Evolutionary conservation across 2,329 filamentous ascomycete genomes (phyloP), one percentile per base, ranked within the genome.

Genomic region (Cytospora piceae): DNA sequence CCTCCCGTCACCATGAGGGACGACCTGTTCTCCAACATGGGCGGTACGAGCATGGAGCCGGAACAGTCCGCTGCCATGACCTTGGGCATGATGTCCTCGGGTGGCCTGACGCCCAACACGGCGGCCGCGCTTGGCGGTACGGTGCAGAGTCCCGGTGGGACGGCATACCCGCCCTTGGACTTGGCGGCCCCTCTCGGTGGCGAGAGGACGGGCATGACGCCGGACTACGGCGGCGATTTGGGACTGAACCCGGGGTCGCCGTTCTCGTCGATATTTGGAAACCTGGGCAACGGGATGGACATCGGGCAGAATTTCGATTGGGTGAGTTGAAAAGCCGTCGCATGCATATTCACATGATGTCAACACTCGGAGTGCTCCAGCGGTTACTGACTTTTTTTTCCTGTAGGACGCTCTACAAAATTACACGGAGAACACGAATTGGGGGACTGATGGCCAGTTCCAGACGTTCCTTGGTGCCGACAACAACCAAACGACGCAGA

Each of bases 271-370:
- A 83, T 87, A 81, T 83, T 86, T 68, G 80, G 78, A 22, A 82
- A 77, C 58, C 71, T 83, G 63, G 77, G 77, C 22, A 73, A 70
- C 42, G 75, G 72, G 67, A 78, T 82, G 72, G 82, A 84, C 46
- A 76, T 86, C 58, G 77, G 79, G 39, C 74, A 78, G 53, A 85
- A 82, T 58, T 85, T 87, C 72, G 84, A 87, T 74, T 87, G 85
- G 85, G 85, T 87, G 79, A 74, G 83, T 14, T 22, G 22, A 6
- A 31, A 31, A 17, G 20, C 22, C 37, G 14, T 15, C 37, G 8
- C 12, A 56, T 12, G 53, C 20, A 55, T 32, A 12, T 46, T 17
- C 11, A 29, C 17, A 14, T 39, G 24, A 31, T n/a, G 32, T 57
- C 15, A 24, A 20, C 15, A 24, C 15, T 42, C 12, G 17, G 31